These are phyloP conservation scores for Emiliania huxleyi DNA, from an alignment of 78 protist species.

Conservation along the genomic window DNA sequence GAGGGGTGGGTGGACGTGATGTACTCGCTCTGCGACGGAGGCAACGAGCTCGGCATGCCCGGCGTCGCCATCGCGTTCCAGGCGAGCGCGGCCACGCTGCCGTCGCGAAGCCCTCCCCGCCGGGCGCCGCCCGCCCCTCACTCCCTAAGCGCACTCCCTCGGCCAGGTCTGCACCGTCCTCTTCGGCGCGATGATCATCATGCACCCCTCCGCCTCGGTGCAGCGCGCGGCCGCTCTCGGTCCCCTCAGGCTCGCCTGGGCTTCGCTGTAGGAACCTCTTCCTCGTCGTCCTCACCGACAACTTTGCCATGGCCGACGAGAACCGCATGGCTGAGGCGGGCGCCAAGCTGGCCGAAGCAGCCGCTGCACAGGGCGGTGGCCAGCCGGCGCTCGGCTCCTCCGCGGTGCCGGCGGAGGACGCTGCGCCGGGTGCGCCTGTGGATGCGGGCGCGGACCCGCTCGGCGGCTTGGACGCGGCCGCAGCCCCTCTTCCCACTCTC, in stretches of 20 bases:
- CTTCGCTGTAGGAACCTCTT: not conserved
- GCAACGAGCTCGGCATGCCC: not conserved
- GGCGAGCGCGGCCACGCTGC: too few relatives aligned
- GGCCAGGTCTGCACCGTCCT: conserved; percentile 25
- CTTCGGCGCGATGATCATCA: conserved; percentile 31
- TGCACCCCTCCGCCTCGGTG: too few relatives aligned
- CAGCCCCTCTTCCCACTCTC: too few relatives aligned
- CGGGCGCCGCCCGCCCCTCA: too few relatives aligned
- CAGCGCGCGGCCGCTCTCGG: not conserved
- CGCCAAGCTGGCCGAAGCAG: too few relatives aligned
- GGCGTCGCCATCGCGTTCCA: not conserved
- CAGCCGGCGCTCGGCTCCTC: too few relatives aligned
- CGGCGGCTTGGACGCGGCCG: not conserved
- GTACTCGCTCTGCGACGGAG: conserved; percentile 23
- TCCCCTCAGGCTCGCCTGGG: not conserved
- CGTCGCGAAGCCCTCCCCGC: too few relatives aligned
- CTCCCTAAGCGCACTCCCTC: too few relatives aligned
- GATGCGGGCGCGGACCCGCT: not conserved
- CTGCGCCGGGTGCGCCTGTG: not conserved
- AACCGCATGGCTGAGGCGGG: too few relatives aligned
- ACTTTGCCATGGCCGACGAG: not conserved
- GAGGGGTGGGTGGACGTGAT: conserved; percentile 65
- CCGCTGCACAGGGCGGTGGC: too few relatives aligned
- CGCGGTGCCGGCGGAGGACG: not conserved
- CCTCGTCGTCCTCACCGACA: not conserved